phyloP scores from a whole-genome alignment of 331 rosid species.

The Pyracantha coccinea region DNA sequence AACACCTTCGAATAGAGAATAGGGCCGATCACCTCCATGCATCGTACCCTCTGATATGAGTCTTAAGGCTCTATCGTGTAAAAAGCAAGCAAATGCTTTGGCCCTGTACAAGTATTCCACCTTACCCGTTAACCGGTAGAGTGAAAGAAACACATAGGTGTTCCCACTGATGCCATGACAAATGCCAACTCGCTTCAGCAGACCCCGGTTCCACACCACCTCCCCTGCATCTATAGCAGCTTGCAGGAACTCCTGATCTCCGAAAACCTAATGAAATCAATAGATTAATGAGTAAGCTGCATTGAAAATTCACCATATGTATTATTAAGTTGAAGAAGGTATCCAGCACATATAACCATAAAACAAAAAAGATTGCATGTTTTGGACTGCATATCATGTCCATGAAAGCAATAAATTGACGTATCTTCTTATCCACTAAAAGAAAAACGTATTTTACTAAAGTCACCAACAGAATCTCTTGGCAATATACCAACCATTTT shows the following conservation, averaged over 20 bases:
- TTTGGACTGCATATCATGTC: neutral
- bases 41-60: conserved; percentile 53
- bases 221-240: conserved; percentile 74
- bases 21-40: conserved; percentile 82
- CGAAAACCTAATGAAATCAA: conserved; percentile 46
- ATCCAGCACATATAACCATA: no score
- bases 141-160: conserved; percentile 71
- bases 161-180: conserved; percentile 88
- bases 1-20: conserved; percentile 69
- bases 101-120: conserved; percentile 52
- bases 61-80: conserved; percentile 44
- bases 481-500: neutral
- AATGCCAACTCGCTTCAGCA: conserved; percentile 74
- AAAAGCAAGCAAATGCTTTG: conserved; percentile 74
- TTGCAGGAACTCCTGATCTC: conserved; percentile 50
- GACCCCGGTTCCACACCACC: conserved; percentile 71
- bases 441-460: neutral
- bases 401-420: neutral
- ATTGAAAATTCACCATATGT: neutral
- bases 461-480: neutral
- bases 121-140: conserved; percentile 59
- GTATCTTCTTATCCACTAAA: neutral
- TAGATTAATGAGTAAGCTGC: neutral
- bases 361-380: neutral
- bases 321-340: no score